Conservation (phyloP, 139 green algal genomes). For the Coccomyxa sp. region DNA sequence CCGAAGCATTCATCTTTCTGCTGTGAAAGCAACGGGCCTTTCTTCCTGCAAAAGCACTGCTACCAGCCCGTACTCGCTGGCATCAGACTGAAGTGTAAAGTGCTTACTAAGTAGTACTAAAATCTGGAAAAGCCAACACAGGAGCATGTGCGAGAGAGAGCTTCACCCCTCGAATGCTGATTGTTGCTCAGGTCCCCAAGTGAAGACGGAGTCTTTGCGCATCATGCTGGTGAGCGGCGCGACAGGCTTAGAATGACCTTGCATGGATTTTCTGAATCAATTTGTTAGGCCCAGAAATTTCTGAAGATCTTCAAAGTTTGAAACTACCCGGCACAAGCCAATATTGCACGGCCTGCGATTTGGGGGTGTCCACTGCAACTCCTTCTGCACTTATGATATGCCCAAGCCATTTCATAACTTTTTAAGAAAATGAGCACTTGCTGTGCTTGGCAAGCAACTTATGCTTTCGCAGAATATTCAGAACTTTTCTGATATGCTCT, state of each 20-base stretch:
- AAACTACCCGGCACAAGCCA: constrained; percentile 23
- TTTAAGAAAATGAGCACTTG: constrained; percentile 16
- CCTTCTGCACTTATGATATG: constrained; percentile 13
- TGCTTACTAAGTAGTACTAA: constrained; percentile 3
- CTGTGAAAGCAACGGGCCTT: background rate
- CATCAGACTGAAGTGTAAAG: constrained; percentile 32
- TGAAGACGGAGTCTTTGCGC: constrained; percentile 7
- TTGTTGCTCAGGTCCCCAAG: constrained; percentile 17
- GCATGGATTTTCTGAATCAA: constrained; percentile 42
- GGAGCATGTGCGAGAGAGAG: background rate
- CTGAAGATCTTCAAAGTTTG: constrained; percentile 24
- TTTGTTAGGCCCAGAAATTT: constrained; percentile 31
- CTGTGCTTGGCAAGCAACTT: background rate
- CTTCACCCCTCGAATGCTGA: constrained; percentile 14
- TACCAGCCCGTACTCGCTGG: constrained; percentile 8
- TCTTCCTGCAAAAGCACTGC: constrained; percentile 23
- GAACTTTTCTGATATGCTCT: background rate
- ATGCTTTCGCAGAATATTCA: background rate
- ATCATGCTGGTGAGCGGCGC: constrained; percentile 21
- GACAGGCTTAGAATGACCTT: constrained; percentile 21
- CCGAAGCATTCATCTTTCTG: background rate
- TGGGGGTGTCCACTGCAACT: constrained; percentile 13
- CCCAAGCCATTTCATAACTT: constrained; percentile 26
- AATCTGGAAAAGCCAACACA: constrained; percentile 6
- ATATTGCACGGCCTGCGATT: constrained; percentile 28